phyloP scores from a whole-genome alignment of 1,284 basidiomycete species.

The Ceratobasidium sp. region DNA sequence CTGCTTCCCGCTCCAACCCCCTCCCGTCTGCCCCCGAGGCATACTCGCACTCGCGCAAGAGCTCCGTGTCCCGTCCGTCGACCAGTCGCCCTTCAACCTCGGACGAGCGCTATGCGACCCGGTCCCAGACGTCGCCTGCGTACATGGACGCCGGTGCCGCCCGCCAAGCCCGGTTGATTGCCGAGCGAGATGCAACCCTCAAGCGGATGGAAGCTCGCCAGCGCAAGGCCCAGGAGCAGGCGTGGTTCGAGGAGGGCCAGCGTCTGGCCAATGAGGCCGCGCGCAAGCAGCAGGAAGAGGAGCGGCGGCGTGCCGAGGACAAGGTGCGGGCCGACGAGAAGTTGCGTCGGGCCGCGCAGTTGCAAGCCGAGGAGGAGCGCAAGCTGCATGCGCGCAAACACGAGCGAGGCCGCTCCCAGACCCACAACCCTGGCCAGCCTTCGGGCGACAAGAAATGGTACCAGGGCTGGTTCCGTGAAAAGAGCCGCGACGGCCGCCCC shows the following conservation, averaged over 20 bases:
- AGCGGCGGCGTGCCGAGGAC: background rate
- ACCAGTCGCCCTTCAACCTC: background rate
- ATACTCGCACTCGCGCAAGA: slow-evolving; percentile 20
- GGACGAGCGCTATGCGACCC: slow-evolving; percentile 16
- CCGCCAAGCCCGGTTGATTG: slow-evolving; percentile 31
- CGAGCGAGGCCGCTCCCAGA: slow-evolving; percentile 17
- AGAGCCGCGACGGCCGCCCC: slow-evolving; percentile 22
- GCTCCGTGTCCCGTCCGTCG: slow-evolving; percentile 18
- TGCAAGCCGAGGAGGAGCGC: background rate
- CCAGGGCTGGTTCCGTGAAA: slow-evolving; percentile 28
- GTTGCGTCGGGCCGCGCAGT: background rate
- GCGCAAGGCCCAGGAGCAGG: slow-evolving; percentile 25
- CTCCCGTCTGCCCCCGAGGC: slow-evolving; percentile 17
- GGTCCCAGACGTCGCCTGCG: background rate
- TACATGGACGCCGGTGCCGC: background rate
- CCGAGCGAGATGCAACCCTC: slow-evolving; percentile 27
- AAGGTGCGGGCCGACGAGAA: slow-evolving; percentile 16
- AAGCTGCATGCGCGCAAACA: slow-evolving; percentile 24
- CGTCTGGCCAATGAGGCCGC: slow-evolving; percentile 16
- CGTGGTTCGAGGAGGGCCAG: slow-evolving; percentile 36
- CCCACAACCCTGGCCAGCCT: slow-evolving; percentile 12
- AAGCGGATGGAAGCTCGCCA: slow-evolving; percentile 31
- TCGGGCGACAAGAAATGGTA: slow-evolving; percentile 26
- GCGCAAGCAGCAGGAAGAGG: slow-evolving; percentile 10
- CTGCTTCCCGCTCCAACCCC: slow-evolving; percentile 9